These are phyloP conservation scores for Hansenula lynferdii DNA, from an alignment of 1,139 yeast species.

Conservation along the genomic window DNA sequence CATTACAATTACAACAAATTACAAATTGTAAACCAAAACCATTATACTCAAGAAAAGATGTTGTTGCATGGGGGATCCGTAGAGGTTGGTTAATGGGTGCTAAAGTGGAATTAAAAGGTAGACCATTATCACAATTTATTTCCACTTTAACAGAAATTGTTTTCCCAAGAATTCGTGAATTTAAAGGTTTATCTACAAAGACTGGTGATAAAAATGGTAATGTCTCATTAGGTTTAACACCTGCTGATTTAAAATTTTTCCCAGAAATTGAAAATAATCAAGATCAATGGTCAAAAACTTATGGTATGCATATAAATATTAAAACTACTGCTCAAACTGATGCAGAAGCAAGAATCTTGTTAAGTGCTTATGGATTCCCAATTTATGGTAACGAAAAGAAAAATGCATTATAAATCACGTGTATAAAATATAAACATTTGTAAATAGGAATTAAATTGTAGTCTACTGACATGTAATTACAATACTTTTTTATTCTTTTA, in stretches of 20 bases:
- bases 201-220: slow-evolving; percentile 88
- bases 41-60: slow-evolving; percentile 71
- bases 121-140: slow-evolving; percentile 82
- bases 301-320: slow-evolving; percentile 81
- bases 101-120: slow-evolving; percentile 70
- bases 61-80: slow-evolving; percentile 83
- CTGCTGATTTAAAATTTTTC: slow-evolving; percentile 75
- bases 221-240: slow-evolving; percentile 75
- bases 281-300: slow-evolving; percentile 84
- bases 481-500: too few species aligned
- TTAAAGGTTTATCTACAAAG: slow-evolving; percentile 67
- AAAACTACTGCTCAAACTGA: slow-evolving; percentile 91
- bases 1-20: slow-evolving; percentile 83
- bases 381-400: slow-evolving; percentile 51
- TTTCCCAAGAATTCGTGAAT: slow-evolving; percentile 88
- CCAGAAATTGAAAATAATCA: slow-evolving; percentile 93
- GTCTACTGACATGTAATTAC: too few species aligned
- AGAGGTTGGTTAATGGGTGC: slow-evolving; percentile 93
- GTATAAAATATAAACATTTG: not conserved
- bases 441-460: too few species aligned
- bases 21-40: slow-evolving; percentile 83
- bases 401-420: slow-evolving; percentile 4
- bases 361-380: slow-evolving; percentile 82
- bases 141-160: slow-evolving; percentile 88
- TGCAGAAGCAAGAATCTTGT: slow-evolving; percentile 81